A percentile compares a stretch with the other conserved stretches of the same genome.
These are phyloP conservation scores for Terfezia claveryi DNA, from an alignment of 495 filamentous ascomycete genomes.

Conservation along the genomic window DNA sequence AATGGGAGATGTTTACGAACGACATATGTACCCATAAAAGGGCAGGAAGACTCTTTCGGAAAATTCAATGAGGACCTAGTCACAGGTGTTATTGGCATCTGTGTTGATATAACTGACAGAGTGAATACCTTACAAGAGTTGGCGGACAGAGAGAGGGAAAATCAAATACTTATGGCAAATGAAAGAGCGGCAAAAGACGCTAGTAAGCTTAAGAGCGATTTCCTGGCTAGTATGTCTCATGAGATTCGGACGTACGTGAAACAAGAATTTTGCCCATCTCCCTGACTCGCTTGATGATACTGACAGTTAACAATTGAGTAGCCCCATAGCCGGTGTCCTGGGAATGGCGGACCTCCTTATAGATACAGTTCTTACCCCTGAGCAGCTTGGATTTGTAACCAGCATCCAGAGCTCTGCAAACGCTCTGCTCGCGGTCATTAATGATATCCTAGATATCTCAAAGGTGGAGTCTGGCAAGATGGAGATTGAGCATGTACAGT, in stretches of 20 bases:
- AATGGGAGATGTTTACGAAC: slow-evolving; percentile 40
- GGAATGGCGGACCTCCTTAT: slow-evolving; percentile 49
- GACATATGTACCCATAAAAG: slow-evolving; percentile 35
- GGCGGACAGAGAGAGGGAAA: slow-evolving; percentile 36
- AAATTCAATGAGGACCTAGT: slow-evolving; percentile 26
- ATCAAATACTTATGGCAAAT: slow-evolving; percentile 37
- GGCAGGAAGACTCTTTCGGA: slow-evolving; percentile 27
- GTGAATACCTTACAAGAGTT: slow-evolving; percentile 35
- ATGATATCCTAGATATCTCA: slow-evolving; percentile 73
- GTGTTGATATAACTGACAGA: slow-evolving; percentile 46
- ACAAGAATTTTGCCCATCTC: not conserved
- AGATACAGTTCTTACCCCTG: slow-evolving; percentile 39
- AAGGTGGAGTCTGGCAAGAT: slow-evolving; percentile 61
- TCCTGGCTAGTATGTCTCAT: slow-evolving; percentile 66
- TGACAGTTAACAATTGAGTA: slow-evolving; percentile 4
- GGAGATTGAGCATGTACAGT: slow-evolving; percentile 58
- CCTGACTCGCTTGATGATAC: not conserved
- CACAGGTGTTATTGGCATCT: slow-evolving; percentile 44
- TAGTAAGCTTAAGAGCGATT: slow-evolving; percentile 44
- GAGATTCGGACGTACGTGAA: slow-evolving; percentile 79
- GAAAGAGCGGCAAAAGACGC: slow-evolving; percentile 43
- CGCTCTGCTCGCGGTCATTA: slow-evolving; percentile 65
- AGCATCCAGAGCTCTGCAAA: slow-evolving; percentile 67
- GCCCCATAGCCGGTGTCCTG: slow-evolving; percentile 51
- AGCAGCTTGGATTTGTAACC: slow-evolving; percentile 52